Conservation (phyloP, 129 eudicot species). For the Lonicera japonica region DNA sequence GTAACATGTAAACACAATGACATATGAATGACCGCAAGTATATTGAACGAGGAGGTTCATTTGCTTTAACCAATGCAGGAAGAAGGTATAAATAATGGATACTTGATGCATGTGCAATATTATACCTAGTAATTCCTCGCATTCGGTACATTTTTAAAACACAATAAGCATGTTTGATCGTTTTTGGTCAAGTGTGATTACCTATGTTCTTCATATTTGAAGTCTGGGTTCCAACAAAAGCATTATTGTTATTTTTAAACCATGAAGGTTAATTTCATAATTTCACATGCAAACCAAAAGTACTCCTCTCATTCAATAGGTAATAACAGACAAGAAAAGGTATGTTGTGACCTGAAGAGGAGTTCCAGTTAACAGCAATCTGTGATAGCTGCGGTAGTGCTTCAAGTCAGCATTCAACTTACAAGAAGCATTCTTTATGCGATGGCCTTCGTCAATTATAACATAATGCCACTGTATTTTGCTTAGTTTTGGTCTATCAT, state of each 20-base stretch:
- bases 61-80: neutral
- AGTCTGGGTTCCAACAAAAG: too few relatives aligned
- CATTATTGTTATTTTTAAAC: too few relatives aligned
- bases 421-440: conserved; percentile 99
- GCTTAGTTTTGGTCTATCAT: conserved; percentile 94
- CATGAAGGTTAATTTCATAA: too few relatives aligned
- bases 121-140: too few relatives aligned
- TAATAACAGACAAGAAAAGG: conserved; percentile 6
- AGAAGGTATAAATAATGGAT: neutral
- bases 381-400: conserved; percentile 85
- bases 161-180: too few relatives aligned
- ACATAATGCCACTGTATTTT: conserved; percentile 92
- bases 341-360: conserved; percentile 70
- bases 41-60: neutral
- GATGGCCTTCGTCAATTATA: conserved; percentile 98
- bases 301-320: too few relatives aligned
- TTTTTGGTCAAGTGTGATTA: too few relatives aligned
- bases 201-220: too few relatives aligned
- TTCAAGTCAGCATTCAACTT: conserved; percentile 97
- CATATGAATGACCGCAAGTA: neutral
- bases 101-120: too few relatives aligned
- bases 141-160: too few relatives aligned
- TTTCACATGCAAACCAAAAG: too few relatives aligned
- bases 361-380: conserved; percentile 92
- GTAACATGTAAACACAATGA: neutral